Conservation (phyloP, 495 filamentous ascomycete species). For the Beverwykella pulmonaria region DNA sequence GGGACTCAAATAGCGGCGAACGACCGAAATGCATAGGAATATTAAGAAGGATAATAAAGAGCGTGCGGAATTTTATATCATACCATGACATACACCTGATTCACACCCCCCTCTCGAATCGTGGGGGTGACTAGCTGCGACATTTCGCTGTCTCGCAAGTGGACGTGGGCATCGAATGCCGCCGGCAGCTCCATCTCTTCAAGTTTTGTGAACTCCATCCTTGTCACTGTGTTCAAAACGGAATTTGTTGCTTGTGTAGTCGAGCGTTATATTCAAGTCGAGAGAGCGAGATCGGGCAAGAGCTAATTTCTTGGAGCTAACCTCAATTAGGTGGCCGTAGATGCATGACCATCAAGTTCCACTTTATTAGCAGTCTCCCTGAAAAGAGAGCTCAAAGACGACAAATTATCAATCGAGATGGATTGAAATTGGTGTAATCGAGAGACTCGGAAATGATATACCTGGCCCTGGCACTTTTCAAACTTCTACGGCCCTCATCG, state of each 20-base stretch:
- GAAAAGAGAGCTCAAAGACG: no score
- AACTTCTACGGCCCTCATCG: no score
- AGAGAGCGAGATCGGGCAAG: background rate
- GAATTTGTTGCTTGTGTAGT: background rate
- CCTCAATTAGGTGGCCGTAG: background rate
- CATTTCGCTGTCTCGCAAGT: constrained; percentile 76
- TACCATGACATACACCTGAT: constrained; percentile 83
- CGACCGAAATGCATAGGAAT: constrained; percentile 1
- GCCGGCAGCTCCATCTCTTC: constrained; percentile 62
- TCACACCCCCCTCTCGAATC: constrained; percentile 71
- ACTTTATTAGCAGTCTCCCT: no score
- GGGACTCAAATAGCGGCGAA: no score
- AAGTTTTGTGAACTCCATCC: constrained; percentile 17
- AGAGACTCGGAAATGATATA: no score
- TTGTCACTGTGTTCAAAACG: background rate
- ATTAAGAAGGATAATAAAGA: background rate
- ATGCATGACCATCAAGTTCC: no score
- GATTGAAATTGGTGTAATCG: no score
- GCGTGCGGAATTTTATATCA: no score
- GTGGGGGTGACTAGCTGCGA: constrained; percentile 80
- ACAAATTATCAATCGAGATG: no score
- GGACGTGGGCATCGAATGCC: constrained; percentile 61
- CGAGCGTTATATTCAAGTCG: background rate
- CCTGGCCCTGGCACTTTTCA: no score
- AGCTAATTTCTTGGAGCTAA: background rate